A percentile compares a stretch with the other conserved stretches of the same genome.
phyloP scores from a whole-genome alignment of 805 yeast species.

The Tetrapisispora taiwanensis region DNA sequence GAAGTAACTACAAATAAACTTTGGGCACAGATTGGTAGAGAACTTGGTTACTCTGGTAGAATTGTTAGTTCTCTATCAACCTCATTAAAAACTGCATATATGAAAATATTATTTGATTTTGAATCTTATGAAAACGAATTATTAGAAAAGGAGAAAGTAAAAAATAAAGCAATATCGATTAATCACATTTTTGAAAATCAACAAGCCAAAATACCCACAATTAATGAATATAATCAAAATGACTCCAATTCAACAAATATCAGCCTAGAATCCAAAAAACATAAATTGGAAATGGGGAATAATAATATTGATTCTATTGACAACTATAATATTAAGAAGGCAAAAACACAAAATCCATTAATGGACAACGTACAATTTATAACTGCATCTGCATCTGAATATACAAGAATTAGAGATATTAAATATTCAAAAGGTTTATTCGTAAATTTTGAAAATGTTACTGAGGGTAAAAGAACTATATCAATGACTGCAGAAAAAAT shows the following conservation, averaged over 20 bases:
- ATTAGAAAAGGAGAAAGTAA: neutral
- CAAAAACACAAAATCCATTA: neutral
- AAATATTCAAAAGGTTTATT: slow-evolving; percentile 43
- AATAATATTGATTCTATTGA: slow-evolving; percentile 25
- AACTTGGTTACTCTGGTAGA: slow-evolving; percentile 64
- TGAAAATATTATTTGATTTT: slow-evolving; percentile 32
- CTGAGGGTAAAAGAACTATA: slow-evolving; percentile 35
- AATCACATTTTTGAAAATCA: slow-evolving; percentile 2
- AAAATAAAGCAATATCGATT: neutral
- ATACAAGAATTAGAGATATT: slow-evolving; percentile 36
- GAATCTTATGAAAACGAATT: slow-evolving; percentile 13
- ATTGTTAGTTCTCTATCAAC: slow-evolving; percentile 64
- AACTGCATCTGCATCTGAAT: slow-evolving; percentile 37
- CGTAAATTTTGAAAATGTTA: slow-evolving; percentile 39
- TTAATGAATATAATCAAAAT: no score
- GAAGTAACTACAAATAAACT: slow-evolving; percentile 53
- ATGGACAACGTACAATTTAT: slow-evolving; percentile 15
- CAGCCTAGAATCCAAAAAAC: neutral
- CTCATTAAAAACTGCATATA: slow-evolving; percentile 51
- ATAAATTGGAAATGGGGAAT: neutral
- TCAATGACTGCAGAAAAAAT: slow-evolving; percentile 29
- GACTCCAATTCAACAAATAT: neutral
- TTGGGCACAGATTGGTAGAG: slow-evolving; percentile 81
- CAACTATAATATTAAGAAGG: slow-evolving; percentile 1
- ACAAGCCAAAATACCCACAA: no score